Evolutionary conservation across 495 filamentous ascomycete species (phyloP).

Genomic region (Coniosporium apollinis): DNA sequence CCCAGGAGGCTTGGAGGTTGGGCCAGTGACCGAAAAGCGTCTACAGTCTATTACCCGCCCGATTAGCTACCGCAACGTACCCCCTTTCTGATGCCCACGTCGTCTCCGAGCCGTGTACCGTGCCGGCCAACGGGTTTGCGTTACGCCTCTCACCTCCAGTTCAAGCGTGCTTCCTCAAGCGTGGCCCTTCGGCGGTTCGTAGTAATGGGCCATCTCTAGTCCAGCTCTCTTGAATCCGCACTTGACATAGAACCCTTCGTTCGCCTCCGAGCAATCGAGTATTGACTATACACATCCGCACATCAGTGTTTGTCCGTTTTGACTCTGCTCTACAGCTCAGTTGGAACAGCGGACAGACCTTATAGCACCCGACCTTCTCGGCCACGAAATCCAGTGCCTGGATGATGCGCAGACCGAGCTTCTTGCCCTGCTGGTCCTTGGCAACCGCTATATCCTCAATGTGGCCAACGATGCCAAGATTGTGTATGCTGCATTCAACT

Average conservation of each 20-base stretch:
- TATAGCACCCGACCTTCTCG: constrained; percentile 76
- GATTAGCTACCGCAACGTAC: too few relatives aligned
- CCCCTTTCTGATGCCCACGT: too few relatives aligned
- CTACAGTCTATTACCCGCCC: too few relatives aligned
- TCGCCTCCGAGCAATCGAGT: constrained; percentile 62
- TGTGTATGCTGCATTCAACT: constrained; percentile 41
- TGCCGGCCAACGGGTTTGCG: too few relatives aligned
- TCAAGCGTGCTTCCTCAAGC: too few relatives aligned
- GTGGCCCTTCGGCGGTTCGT: constrained; percentile 18
- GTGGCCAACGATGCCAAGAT: constrained; percentile 68
- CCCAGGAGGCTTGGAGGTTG: too few relatives aligned
- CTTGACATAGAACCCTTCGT: constrained; percentile 97
- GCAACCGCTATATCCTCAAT: constrained; percentile 97
- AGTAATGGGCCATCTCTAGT: constrained; percentile 94
- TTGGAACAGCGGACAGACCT: constrained; percentile 36
- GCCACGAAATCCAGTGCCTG: constrained; percentile 85
- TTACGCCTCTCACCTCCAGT: too few relatives aligned
- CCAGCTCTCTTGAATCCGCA: constrained; percentile 90
- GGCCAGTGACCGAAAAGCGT: too few relatives aligned
- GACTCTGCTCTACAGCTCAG: too few relatives aligned
- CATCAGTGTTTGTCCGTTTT: too few relatives aligned
- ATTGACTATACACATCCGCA: constrained; percentile 48
- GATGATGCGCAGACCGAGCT: constrained; percentile 80
- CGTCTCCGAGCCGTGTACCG: too few relatives aligned
- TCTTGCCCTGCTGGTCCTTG: constrained; percentile 91